Percentiles rank a stretch among this genome's conserved stretches.
phyloP scores from a whole-genome alignment of 73 alveolate genomes.

The Stentor coeruleus region DNA sequence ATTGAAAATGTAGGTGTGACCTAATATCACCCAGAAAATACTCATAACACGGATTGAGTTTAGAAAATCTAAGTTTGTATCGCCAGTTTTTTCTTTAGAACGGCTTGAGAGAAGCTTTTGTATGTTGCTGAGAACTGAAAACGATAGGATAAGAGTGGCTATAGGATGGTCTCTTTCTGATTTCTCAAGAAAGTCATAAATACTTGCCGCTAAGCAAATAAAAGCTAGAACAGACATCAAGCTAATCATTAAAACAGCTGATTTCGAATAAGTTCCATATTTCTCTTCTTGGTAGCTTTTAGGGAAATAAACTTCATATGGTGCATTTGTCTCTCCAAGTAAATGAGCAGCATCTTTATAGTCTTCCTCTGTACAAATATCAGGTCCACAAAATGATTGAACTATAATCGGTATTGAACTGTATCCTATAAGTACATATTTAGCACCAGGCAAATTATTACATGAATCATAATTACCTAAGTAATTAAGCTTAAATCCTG shows the following conservation, averaged over 20 bases:
- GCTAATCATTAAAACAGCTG: not conserved
- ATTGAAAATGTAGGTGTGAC: too few species aligned
- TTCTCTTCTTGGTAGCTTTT: not conserved
- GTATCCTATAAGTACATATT: not conserved
- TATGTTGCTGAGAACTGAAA: not conserved
- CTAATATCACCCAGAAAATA: too few species aligned
- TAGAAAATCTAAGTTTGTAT: slow-evolving; percentile 8
- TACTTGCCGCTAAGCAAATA: not conserved
- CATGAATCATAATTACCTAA: slow-evolving; percentile 33
- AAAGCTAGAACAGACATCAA: not conserved
- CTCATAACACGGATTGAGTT: not conserved
- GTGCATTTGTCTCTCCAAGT: not conserved
- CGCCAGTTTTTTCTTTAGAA: not conserved
- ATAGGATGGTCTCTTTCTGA: not conserved
- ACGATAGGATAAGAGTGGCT: not conserved
- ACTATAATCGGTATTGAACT: not conserved
- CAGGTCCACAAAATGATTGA: slow-evolving; percentile 9
- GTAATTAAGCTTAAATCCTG: slow-evolving; percentile 32
- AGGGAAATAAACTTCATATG: not conserved
- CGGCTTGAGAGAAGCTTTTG: not conserved
- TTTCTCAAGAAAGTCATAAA: not conserved
- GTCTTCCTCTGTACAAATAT: not conserved
- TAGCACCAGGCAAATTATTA: slow-evolving; percentile 23
- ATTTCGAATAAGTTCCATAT: not conserved
- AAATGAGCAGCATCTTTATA: not conserved